Evolutionary conservation across 495 filamentous ascomycete species (phyloP).

Genomic region (Aspergillus bertholletiae): DNA sequence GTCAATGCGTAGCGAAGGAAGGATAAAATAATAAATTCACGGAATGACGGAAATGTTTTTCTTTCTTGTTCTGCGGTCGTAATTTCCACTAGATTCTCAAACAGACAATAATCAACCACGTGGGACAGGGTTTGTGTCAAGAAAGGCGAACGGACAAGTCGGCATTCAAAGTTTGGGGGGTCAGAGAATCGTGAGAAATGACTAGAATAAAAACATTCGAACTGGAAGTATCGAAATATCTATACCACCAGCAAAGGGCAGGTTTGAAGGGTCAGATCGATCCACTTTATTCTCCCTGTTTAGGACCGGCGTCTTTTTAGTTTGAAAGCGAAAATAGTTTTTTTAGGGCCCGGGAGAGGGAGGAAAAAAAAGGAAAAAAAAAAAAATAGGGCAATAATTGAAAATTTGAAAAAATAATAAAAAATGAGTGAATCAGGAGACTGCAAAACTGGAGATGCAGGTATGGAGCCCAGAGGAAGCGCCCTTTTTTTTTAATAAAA

Average conservation of each 20-base stretch:
- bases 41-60: background rate
- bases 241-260: constrained; percentile 12
- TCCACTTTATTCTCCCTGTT: constrained; percentile 18
- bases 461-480: background rate
- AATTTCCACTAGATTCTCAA: constrained; percentile 2
- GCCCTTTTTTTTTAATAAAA: background rate
- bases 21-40: background rate
- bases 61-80: background rate
- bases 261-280: constrained; percentile 26
- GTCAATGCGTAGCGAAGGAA: constrained; percentile 5
- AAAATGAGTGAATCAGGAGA: background rate
- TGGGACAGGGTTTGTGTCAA: background rate
- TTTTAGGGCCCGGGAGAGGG: background rate
- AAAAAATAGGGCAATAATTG: background rate
- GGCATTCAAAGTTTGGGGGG: background rate
- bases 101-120: constrained; percentile 12
- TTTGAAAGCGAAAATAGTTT: constrained; percentile 9
- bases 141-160: background rate
- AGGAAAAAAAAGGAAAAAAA: background rate
- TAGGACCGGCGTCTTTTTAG: constrained; percentile 4
- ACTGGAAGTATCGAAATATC: constrained; percentile 1
- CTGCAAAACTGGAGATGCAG: background rate
- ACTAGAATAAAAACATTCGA: constrained; percentile 7
- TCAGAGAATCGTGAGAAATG: background rate
- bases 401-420: background rate